Evolutionary conservation across 805 yeast genomes (phyloP).

Genomic region (Saccharomycopsis sp.): DNA sequence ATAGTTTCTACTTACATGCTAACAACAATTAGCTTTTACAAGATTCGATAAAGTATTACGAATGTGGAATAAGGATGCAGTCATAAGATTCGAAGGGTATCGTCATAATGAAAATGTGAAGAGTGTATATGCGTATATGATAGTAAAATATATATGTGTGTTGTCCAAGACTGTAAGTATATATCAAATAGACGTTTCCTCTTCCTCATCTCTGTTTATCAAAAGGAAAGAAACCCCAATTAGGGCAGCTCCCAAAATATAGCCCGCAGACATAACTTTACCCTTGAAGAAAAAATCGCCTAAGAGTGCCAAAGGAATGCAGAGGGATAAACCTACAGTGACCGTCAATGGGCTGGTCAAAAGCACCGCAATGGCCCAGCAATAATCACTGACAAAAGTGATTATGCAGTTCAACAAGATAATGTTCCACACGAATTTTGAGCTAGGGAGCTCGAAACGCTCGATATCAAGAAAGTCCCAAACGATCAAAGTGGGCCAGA

Average conservation of each 20-base stretch:
- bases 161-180: too few relatives aligned
- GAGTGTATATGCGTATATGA: too few relatives aligned
- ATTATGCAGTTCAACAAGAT: slow-evolving; percentile 62
- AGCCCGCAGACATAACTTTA: slow-evolving; percentile 52
- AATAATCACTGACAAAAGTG: slow-evolving; percentile 81
- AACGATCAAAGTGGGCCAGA: slow-evolving; percentile 78
- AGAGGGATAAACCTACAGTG: slow-evolving; percentile 87
- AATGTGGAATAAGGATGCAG: too few relatives aligned
- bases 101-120: too few relatives aligned
- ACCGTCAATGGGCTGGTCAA: slow-evolving; percentile 92
- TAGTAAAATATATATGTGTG: too few relatives aligned
- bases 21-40: too few relatives aligned
- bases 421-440: slow-evolving; percentile 35
- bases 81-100: too few relatives aligned
- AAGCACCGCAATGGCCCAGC: slow-evolving; percentile 95
- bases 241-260: slow-evolving; percentile 71
- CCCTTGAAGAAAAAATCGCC: slow-evolving; percentile 78
- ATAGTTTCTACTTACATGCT: too few relatives aligned
- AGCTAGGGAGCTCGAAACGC: slow-evolving; percentile 57
- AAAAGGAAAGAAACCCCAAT: slow-evolving; percentile 80
- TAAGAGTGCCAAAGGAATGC: slow-evolving; percentile 90
- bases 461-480: slow-evolving; percentile 64
- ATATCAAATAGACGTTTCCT: too few relatives aligned
- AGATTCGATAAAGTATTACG: too few relatives aligned
- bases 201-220: slow-evolving; percentile 72